Percentiles rank a stretch among this genome's conserved stretches.
Conservation (phyloP, 768 basidiomycete species). For the Rossbeevera mucosa region DNA sequence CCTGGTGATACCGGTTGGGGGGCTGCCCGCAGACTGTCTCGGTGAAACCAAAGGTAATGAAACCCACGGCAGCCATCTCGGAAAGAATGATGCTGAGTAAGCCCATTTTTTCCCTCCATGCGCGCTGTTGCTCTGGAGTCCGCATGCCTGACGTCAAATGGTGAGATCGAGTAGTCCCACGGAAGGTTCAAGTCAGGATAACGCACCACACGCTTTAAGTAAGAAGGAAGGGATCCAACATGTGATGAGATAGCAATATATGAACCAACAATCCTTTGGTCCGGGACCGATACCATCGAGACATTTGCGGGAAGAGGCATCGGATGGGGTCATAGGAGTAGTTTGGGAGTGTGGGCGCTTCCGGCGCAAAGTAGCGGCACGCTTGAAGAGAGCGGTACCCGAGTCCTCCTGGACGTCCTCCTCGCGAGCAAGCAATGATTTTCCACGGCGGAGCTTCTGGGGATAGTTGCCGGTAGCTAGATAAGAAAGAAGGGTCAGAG, state of each 20-base stretch:
- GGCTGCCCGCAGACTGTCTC: slow-evolving; percentile 88
- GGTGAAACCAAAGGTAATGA: slow-evolving; percentile 98
- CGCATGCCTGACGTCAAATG: slow-evolving; percentile 57
- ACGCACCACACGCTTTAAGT: slow-evolving; percentile 73
- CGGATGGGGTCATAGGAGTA: slow-evolving; percentile 34
- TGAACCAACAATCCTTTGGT: slow-evolving; percentile 92
- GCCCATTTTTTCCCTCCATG: slow-evolving; percentile 99
- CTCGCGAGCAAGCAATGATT: slow-evolving; percentile 85
- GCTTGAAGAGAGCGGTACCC: slow-evolving; percentile 87
- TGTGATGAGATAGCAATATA: slow-evolving; percentile 85
- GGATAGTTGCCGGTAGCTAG: slow-evolving; percentile 80
- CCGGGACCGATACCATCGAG: slow-evolving; percentile 77
- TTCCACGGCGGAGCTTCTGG: slow-evolving; percentile 67
- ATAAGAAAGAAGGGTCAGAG: slow-evolving; percentile 4
- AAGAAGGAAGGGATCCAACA: slow-evolving; percentile 76
- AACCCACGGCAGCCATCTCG: slow-evolving; percentile 95
- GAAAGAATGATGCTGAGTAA: slow-evolving; percentile 70
- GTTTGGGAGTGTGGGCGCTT: slow-evolving; percentile 49
- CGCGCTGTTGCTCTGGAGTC: slow-evolving; percentile 89
- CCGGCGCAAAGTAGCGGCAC: slow-evolving; percentile 73
- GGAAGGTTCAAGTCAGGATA: slow-evolving; percentile 12
- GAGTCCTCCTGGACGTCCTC: slow-evolving; percentile 82
- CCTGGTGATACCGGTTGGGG: slow-evolving; percentile 76
- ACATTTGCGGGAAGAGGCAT: slow-evolving; percentile 43
- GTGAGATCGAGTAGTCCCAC: slow-evolving; percentile 6